A percentile compares a stretch with the other conserved stretches of the same genome.
Evolutionary conservation across 768 basidiomycete species (phyloP).

Genomic region (Podaxis mareebaensis): DNA sequence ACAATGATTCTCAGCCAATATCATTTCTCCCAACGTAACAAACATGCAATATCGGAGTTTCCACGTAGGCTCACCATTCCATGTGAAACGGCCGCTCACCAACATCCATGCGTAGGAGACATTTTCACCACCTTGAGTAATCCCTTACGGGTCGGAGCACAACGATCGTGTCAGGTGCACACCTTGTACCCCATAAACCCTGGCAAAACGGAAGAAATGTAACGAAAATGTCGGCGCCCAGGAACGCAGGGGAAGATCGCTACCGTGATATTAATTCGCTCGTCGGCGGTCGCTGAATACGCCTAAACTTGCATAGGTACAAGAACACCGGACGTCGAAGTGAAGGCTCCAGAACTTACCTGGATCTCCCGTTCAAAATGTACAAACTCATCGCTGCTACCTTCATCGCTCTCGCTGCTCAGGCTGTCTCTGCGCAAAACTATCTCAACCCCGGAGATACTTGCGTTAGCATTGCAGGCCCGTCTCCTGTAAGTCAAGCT

Average conservation of each 20-base stretch:
- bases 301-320: not conserved
- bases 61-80: not conserved
- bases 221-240: too few relatives aligned
- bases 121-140: not conserved
- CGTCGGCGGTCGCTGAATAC: not conserved
- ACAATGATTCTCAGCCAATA: not conserved
- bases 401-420: not conserved
- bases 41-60: not conserved
- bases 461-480: conserved; percentile 15
- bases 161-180: not conserved
- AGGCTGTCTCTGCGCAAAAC: not conserved
- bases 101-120: not conserved
- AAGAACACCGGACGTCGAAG: not conserved
- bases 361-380: not conserved
- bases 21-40: too few relatives aligned
- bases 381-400: not conserved
- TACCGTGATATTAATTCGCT: not conserved
- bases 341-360: not conserved
- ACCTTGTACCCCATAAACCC: not conserved
- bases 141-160: not conserved
- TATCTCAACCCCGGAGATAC: not conserved
- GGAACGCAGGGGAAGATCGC: not conserved
- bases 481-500: not conserved
- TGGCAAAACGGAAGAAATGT: not conserved
- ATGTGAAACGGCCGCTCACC: not conserved